Evolutionary conservation across 2,329 filamentous ascomycete species (phyloP), one percentile per base, ranked within the genome.

Genomic region (Cladosporium sp.): DNA sequence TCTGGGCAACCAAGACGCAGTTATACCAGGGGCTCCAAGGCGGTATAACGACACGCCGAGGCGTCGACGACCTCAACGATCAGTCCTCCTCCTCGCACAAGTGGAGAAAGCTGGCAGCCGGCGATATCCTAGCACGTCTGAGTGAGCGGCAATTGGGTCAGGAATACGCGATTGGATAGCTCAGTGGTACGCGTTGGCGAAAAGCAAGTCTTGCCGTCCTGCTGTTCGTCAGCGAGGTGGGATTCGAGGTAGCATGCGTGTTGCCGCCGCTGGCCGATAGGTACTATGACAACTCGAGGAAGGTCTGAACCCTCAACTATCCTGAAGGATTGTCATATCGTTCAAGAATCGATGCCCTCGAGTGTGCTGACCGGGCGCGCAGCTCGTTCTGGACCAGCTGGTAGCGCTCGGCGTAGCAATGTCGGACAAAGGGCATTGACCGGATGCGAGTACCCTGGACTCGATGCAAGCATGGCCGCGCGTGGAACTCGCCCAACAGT

Each of bases 221-320:
- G 45, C 45, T 36, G 45, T 48, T 48, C 45, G 45, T 48, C 45
- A 48, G 45, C 45, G 17, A 24, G 37, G 45, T 41, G 34, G 37
- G 45, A 48, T 48, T 19, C 17, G 32, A 40, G 12, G 17, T 34
- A 8, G 36, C 45, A 40, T 48, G 45, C 27, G 37, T 36, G 20
- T 12, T 45, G 32, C 36, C 45, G 45, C 29, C 29, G 19, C 18
- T 22, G 37, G 37, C 27, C 18, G 37, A 24, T n/a, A 22, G 4
- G 37, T 15, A 48, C 45, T 48, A 48, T 41, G n/a, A 9, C 45
- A 22, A 18, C 37, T 41, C 20, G 24, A 34, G 45, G 22, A 36
- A 48, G 45, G 37, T 48, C 24, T 37, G 24, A 48, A 24, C 18
- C 19, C 11, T 18, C 45, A 22, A 34, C 11, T 7, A n/a, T 13